Conservation (phyloP, 495 filamentous ascomycete genomes). For the Xylaria acuta region DNA sequence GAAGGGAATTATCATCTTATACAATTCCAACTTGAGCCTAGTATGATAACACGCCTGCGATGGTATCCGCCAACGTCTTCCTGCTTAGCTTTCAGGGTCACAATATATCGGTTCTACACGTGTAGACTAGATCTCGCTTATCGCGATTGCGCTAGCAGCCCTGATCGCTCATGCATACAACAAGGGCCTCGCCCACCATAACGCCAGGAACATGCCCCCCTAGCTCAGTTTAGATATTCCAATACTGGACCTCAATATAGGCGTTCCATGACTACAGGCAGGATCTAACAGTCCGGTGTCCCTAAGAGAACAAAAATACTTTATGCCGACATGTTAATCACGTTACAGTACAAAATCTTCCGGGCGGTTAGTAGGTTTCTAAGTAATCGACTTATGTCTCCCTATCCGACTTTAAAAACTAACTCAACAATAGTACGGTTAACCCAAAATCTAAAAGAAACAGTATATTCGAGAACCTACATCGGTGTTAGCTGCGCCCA, state of each 20-base stretch:
- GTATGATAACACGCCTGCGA: too few species aligned
- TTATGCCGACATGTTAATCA: background rate
- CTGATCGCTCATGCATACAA: background rate
- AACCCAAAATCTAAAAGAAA: background rate
- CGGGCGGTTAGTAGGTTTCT: background rate
- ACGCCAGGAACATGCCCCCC: too few species aligned
- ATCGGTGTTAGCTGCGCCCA: background rate
- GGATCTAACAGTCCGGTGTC: too few species aligned
- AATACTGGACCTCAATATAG: too few species aligned
- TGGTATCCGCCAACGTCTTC: too few species aligned
- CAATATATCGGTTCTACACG: background rate
- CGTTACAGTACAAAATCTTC: background rate
- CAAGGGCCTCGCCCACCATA: too few species aligned
- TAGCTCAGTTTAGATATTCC: too few species aligned
- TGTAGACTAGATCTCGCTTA: background rate
- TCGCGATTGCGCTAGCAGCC: background rate
- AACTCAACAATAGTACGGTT: background rate
- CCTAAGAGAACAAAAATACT: background rate
- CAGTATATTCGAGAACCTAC: background rate
- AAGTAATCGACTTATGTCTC: too few species aligned
- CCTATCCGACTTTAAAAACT: too few species aligned
- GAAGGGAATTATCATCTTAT: too few species aligned
- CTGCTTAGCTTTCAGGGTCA: background rate
- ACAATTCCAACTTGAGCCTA: too few species aligned
- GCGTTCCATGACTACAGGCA: too few species aligned